Base-by-base conservation (phyloP, 805 yeast species). In the Cyberlindnera mycetangii region DNA sequence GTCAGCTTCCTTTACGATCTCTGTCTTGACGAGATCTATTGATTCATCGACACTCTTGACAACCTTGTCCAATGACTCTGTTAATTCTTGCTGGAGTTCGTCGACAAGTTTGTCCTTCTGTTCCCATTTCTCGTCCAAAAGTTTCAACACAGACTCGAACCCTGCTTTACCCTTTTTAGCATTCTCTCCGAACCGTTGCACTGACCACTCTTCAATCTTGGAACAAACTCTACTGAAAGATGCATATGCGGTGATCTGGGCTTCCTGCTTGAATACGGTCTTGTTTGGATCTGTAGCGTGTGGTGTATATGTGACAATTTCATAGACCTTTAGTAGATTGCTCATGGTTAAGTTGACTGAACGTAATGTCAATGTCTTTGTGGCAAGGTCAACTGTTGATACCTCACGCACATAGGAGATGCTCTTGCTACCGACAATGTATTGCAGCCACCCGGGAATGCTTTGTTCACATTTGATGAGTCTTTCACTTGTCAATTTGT, bases 141-240 rank as follows among this genome's bases (percentile, higher is more conserved):
- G 60, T 45, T 76, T 62, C 44, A 92, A 70, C 3, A 93, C 97
- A 3, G 78, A 64, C 50, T 93, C 98, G 54, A 92, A 90, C 0
- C 97, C 99, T 24, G 66, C 54, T 54, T 81, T 84, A 24, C 99
- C 99, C 54, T 78, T 78, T 43, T 66, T 67, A 14, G 98, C 97
- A 64, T 92, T 92, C 61, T 87, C 93, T 36, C 82, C 79, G 65
- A 92, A 93, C 61, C 97, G 72, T 58, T 86, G 87, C 6, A 88
- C 84, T 0, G 90, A 79, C 96, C 97, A 92, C 39, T 89, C 95
- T 64, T 92, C 99, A 49, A 92, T 71, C 63, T 85, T 83, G 59
- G 81, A 85, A 62, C 95, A 85, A 5, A 93, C 65, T 47, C 78
- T 74, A 43, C 72, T 66, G 66, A 89, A 75, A 3, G 84, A 70